Evolutionary conservation across 2,329 filamentous ascomycete genomes (phyloP).

Genomic region (Raffaelea deltoideospora): DNA sequence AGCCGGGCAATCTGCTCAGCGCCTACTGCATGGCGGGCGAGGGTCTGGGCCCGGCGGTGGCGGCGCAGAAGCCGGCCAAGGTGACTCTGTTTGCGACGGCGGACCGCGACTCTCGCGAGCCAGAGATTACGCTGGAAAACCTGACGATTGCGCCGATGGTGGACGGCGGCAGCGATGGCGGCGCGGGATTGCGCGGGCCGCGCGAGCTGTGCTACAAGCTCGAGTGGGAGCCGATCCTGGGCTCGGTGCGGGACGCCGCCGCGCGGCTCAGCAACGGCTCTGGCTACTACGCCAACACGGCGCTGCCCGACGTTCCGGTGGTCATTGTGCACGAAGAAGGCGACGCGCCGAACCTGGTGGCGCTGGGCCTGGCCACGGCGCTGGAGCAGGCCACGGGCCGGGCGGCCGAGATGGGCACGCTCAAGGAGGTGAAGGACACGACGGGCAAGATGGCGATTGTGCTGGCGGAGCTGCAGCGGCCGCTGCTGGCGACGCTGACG

Average conservation of each 20-base stretch:
- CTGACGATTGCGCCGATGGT: conserved; percentile 25
- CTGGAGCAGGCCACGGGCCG: conserved; percentile 19
- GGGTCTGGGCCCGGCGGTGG: conserved; percentile 10
- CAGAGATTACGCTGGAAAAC: conserved; percentile 18
- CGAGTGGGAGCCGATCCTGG: conserved; percentile 26
- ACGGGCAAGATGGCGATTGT: conserved; percentile 25
- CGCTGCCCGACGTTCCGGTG: conserved; percentile 16
- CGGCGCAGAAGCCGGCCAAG: conserved; percentile 19
- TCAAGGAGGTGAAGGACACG: conserved; percentile 16
- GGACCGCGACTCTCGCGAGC: conserved; percentile 14
- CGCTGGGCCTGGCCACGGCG: conserved; percentile 17
- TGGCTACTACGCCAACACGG: too few relatives aligned
- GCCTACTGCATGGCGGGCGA: conserved; percentile 22
- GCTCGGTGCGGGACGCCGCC: too few relatives aligned
- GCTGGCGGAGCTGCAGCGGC: conserved; percentile 27
- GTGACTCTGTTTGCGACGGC: conserved; percentile 20
- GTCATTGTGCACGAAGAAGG: conserved; percentile 23
- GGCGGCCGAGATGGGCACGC: conserved; percentile 15
- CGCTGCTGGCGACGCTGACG: conserved; percentile 25
- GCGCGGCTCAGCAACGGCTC: too few relatives aligned
- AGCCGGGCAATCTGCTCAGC: conserved; percentile 16
- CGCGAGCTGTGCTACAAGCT: conserved; percentile 30
- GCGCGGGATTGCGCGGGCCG: conserved; percentile 13
- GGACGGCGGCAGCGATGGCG: conserved; percentile 19
- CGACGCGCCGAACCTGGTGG: conserved; percentile 16